Evolutionary conservation across 2,329 filamentous ascomycete species (phyloP).

Genomic region (Fusarium mexicanum): DNA sequence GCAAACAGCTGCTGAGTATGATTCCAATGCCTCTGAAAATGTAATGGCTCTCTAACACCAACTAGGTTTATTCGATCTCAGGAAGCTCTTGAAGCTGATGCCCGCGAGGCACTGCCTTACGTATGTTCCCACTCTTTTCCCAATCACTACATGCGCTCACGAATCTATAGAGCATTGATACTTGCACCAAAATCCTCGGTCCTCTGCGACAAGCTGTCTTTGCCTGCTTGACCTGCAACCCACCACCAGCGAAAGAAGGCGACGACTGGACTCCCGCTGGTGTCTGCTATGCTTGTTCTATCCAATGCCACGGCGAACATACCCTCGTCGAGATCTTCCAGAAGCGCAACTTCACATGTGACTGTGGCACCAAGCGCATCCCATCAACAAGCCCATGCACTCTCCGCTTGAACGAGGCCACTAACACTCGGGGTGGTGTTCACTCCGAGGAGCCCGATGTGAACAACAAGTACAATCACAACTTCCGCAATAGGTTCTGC

Average conservation of each 20-base stretch:
- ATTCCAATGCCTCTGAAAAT: fast-evolving
- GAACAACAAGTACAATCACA: slow-evolving; percentile 92
- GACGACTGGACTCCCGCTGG: slow-evolving; percentile 71
- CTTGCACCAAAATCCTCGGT: slow-evolving; percentile 90
- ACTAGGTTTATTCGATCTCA: slow-evolving; percentile 86
- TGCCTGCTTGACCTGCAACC: slow-evolving; percentile 93
- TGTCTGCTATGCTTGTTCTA: slow-evolving; percentile 95
- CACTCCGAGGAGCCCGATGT: slow-evolving; percentile 77
- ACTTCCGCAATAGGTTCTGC: slow-evolving; percentile 93
- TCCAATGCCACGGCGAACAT: slow-evolving; percentile 96
- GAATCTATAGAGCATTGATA: slow-evolving; percentile 80
- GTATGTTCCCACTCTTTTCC: slow-evolving; percentile 59
- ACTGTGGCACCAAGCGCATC: slow-evolving; percentile 90
- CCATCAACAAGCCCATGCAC: slow-evolving; percentile 76
- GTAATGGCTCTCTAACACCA: neutral
- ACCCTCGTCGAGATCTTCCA: slow-evolving; percentile 93
- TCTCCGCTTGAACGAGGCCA: slow-evolving; percentile 76
- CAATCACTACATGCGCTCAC: slow-evolving; percentile 32
- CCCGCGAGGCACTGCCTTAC: slow-evolving; percentile 93
- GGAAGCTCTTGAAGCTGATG: slow-evolving; percentile 91
- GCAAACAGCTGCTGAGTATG: slow-evolving; percentile 77
- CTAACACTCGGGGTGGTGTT: slow-evolving; percentile 79
- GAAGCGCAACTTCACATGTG: slow-evolving; percentile 95
- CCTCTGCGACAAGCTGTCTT: slow-evolving; percentile 89
- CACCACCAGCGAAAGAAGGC: slow-evolving; percentile 70